Conservation (phyloP, 805 yeast genomes). For the Spathaspora hagerdaliae region DNA sequence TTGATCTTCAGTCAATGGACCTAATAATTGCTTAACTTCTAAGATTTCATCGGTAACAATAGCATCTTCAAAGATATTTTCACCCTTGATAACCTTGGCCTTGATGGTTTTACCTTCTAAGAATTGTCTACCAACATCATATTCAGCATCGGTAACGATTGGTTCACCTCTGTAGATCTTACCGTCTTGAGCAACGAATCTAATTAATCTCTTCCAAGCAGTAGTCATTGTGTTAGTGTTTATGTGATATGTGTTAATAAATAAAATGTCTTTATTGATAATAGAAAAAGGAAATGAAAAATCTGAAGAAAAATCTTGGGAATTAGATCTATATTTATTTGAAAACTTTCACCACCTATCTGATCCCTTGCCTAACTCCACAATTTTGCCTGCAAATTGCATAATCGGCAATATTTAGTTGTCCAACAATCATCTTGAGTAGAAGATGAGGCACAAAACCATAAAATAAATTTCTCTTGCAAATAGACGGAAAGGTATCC, state of each 20-base stretch:
- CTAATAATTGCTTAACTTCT: slow-evolving; percentile 10
- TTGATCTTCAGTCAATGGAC: slow-evolving; percentile 10
- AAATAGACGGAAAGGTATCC: too few species aligned
- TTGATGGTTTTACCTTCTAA: slow-evolving; percentile 28
- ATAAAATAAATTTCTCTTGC: too few species aligned
- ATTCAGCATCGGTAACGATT: slow-evolving; percentile 25
- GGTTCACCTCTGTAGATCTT: slow-evolving; percentile 47
- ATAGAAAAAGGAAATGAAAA: not conserved
- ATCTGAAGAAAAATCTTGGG: not conserved
- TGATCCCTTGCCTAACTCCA: not conserved
- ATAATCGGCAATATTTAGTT: not conserved
- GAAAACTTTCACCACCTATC: not conserved
- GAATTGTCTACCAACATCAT: slow-evolving; percentile 21
- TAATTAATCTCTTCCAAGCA: slow-evolving; percentile 24
- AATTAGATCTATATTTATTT: slow-evolving; percentile 1
- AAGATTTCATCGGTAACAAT: slow-evolving; percentile 32
- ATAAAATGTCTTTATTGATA: not conserved
- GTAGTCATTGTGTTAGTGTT: slow-evolving; percentile 2
- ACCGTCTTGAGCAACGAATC: slow-evolving; percentile 46
- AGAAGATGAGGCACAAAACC: too few species aligned
- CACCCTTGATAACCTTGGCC: slow-evolving; percentile 46
- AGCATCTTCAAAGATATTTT: slow-evolving; percentile 30
- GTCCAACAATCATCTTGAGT: too few species aligned
- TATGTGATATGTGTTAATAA: not conserved
- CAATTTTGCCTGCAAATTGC: not conserved